Base-by-base conservation (phyloP, 305 asterid genomes). In the Fraxinus greggii region DNA sequence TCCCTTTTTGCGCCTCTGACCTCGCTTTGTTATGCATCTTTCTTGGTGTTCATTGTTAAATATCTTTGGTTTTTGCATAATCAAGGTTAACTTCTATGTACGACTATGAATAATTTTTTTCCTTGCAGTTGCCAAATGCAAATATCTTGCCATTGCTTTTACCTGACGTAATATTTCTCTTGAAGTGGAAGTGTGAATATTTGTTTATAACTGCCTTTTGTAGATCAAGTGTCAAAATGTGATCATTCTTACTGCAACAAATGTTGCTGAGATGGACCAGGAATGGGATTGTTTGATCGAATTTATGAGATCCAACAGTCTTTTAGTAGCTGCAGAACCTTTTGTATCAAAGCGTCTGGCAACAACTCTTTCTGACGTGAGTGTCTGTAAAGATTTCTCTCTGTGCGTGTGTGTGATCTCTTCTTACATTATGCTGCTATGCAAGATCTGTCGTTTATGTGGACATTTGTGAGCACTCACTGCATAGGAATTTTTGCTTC, bases 171-270 rank as follows among this genome's bases (percentile, higher is more conserved):
- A 63, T 75, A 28, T 12, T 31, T 77, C n/a, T 17, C 35, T 48
- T 38, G 35, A 56, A 70, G 3, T 24, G 13, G 79, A 72, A 74
- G 48, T 40, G 78, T 65, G 8, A 15, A 73, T 80, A 73, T 75
- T 12, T 56, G 26, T 51, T 21, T 81, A 69, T 56, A 40, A 54
- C 45, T 82, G 31, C 51, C 12, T 80, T 77, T 85, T 72, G 83
- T 85, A 93, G 99, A 92, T 95, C 81, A 93, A 93, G 88, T 95
- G 99, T 88, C 86, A 84, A 82, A 93, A 95, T 76, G 97, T 95
- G 78, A 84, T 93, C 73, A 86, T 93, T 79, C 93, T 95, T 80
- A 87, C 90, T 32, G 93, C 97, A 40, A 90, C 97, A 19, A 92
- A 90, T 84, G 89, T 83, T 82, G 82, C 88, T 77, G 98, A 95